Evolutionary conservation across 768 basidiomycete genomes (phyloP), one percentile per base, ranked within the genome.

Genomic region (Lactifluus hygrophoroides): DNA sequence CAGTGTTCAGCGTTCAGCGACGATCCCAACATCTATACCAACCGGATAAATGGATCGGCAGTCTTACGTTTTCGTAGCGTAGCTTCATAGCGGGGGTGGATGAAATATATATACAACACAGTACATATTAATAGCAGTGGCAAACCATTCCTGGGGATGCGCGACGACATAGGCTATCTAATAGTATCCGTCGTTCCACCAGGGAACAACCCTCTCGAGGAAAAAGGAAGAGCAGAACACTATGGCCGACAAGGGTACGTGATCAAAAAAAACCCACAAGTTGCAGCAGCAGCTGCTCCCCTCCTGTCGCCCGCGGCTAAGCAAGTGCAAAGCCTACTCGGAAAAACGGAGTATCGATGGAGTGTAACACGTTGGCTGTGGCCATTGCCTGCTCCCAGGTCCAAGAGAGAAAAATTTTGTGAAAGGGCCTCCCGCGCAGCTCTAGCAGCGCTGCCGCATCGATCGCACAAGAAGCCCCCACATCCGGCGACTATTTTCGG

Each of bases 401-500:
- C 42, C 34, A 19, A 14, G 47, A 30, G 47, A 49, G 47, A 48
- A n/a, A 14, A 34, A 13, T 19, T 19, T 19, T 17, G 37, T 11
- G 40, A 40, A 42, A 28, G 32, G 21, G 25, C 34, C 19, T 34
- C 53, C 25, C 23, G 21, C 32, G 30, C 58, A 19, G 53, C 37
- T 43, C 47, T 23, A 59, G 58, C 46, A 49, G 58, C 46, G 0
- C 58, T 28, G 58, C 58, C 53, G 46, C 52, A 40, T 54, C 47
- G 38, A 28, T 53, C 53, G 40, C 47, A 59, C 27, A 34, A 21
- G 16, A 27, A 13, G n/a, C 5, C n/a, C 38, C n/a, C 52, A 45
- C 37, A 30, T 23, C 50, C 25, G n/a, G 46, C 38, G 28, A 32
- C 53, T 27, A 5, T 32, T 21, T 7, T 55, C 47, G 44, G 43